These are phyloP conservation scores for Salix dunnii DNA, from an alignment of 345 rosid genomes.

Conservation along the genomic window DNA sequence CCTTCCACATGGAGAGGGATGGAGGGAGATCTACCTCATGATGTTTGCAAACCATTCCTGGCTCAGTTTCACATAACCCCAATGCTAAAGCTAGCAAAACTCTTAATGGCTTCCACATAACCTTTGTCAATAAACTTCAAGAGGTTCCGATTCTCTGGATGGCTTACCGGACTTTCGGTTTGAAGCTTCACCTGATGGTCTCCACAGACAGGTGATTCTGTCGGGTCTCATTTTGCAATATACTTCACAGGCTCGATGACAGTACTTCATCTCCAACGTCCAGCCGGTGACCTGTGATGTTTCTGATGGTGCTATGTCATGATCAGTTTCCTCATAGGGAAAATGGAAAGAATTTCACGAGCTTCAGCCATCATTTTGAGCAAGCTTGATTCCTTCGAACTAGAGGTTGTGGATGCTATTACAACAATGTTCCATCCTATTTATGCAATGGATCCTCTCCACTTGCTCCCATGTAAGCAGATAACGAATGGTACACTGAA, in stretches of 20 bases:
- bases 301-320: not conserved
- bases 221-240: not conserved
- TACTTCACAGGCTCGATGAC: not conserved
- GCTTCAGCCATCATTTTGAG: no score
- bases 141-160: not conserved
- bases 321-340: no score
- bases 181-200: not conserved
- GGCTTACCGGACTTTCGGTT: not conserved
- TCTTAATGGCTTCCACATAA: slow-evolving; percentile 21
- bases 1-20: not conserved
- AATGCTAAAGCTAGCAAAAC: slow-evolving; percentile 27
- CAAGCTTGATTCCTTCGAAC: no score
- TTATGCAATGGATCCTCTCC: no score
- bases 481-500: not conserved
- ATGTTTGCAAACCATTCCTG: slow-evolving; percentile 28
- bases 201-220: not conserved
- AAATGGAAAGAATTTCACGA: no score
- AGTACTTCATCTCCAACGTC: not conserved
- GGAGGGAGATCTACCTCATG: slow-evolving; percentile 15
- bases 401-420: no score
- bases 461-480: not conserved
- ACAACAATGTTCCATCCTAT: no score
- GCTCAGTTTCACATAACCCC: slow-evolving; percentile 39
- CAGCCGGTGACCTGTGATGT: not conserved
- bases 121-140: slow-evolving; percentile 29